Base-by-base conservation (phyloP, 352 stramenopile genomes). In the Pythium oligandrum region DNA sequence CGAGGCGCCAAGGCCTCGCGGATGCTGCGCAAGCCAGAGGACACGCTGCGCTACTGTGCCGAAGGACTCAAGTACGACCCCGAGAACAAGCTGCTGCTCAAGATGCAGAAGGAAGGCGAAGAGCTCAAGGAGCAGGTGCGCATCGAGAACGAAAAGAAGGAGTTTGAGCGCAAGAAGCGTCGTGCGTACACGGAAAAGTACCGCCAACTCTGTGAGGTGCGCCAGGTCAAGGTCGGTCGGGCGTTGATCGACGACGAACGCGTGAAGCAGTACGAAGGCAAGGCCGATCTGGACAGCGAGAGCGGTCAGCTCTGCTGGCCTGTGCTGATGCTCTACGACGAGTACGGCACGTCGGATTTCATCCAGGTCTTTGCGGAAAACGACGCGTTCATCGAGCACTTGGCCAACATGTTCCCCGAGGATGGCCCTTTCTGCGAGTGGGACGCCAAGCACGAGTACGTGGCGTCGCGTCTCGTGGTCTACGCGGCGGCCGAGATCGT, bases 381-480 rank as follows among this genome's bases (percentile, higher is more conserved):
- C 37, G 85, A 95, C 60, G 55, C 70, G 37, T 68, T 93, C 40
- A 87, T 93, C 44, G 83, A 93, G 57, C 85, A 95, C 64, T 57
- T 95, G 51, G 85, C 83, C 56, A 93, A 93, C 64, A 93, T 93
- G 83, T 95, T 95, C 64, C 85, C 85, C 0, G 85, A 95, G 50
- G 82, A 92, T 43, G 85, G 85, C 0, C 81, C 85, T 46, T 90
- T 82, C 58, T 86, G 78, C 42, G 68, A 93, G 26, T 95, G 85
- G 85, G 85, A 95, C 64, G 62, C 51, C 9, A 66, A 77, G 3
- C 55, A 84, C 9, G 67, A 86, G 59, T 95, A 90, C 57, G 71
- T 85, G 46, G 85, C 83, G 17, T 93, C 81, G 33, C 73, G 82
- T 26, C 63, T 95, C 34, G 77, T 86, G 17, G 63, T 93, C 31